phyloP scores from a whole-genome alignment of 2,329 filamentous ascomycete genomes.

The Alternaria brassicae region DNA sequence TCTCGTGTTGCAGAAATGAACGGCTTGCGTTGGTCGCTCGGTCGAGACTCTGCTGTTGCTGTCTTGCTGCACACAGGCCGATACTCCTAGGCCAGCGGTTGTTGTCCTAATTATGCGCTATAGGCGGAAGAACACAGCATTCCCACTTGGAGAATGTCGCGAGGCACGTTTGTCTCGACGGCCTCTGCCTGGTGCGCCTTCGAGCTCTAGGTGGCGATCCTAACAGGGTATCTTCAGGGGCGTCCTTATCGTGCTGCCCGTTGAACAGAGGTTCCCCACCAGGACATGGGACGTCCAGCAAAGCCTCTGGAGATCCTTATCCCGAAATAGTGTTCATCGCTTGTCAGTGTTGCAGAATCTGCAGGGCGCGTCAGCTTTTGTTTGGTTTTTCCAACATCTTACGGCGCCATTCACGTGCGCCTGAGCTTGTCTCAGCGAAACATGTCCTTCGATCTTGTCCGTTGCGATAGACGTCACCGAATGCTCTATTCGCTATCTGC shows the following conservation, averaged over 20 bases:
- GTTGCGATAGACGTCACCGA: conserved; percentile 1
- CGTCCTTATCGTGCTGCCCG: conserved; percentile 20
- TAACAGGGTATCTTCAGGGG: conserved; percentile 24
- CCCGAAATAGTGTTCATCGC: conserved; percentile 17
- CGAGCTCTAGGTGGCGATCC: conserved; percentile 10
- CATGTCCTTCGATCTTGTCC: conserved; percentile 3
- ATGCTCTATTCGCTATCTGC: conserved; percentile 1
- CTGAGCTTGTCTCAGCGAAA: conserved; percentile 8
- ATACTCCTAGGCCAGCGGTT: conserved; percentile 32
- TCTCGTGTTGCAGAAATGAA: conserved; percentile 47
- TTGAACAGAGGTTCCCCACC: conserved; percentile 18
- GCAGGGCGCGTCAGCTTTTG: conserved; percentile 21
- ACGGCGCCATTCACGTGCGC: conserved; percentile 13
- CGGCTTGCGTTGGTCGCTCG: conserved; percentile 28
- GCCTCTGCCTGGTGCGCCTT: conserved; percentile 14
- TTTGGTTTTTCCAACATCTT: conserved; percentile 20
- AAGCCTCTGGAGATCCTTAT: conserved; percentile 21
- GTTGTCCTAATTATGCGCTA: conserved; percentile 25
- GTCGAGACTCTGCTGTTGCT: conserved; percentile 32
- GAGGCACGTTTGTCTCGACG: conserved; percentile 4
- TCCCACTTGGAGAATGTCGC: conserved; percentile 11
- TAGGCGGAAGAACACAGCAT: conserved; percentile 18
- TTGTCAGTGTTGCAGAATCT: conserved; percentile 31
- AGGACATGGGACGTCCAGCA: conserved; percentile 15
- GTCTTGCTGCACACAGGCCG: conserved; percentile 21